These are phyloP conservation scores for Candida ponderosae DNA, from an alignment of 805 yeast genomes.

Conservation along the genomic window DNA sequence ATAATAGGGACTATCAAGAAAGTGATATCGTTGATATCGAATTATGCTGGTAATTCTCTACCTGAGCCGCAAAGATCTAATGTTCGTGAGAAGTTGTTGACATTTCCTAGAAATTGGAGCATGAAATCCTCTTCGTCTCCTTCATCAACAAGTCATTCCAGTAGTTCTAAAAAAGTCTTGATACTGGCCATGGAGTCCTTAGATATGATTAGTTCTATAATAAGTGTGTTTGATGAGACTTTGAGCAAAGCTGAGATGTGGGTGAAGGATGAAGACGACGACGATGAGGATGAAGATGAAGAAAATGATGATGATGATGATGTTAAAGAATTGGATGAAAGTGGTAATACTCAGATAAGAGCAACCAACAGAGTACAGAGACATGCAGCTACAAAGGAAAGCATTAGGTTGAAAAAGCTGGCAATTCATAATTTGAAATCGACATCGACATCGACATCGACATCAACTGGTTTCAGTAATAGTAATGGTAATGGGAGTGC, in stretches of 20 bases:
- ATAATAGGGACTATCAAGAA: slow-evolving; percentile 85
- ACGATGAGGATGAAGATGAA: slow-evolving; percentile 32
- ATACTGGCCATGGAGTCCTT: slow-evolving; percentile 83
- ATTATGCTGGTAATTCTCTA: slow-evolving; percentile 67
- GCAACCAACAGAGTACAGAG: too few species aligned
- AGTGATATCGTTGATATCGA: slow-evolving; percentile 78
- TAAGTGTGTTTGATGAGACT: slow-evolving; percentile 78
- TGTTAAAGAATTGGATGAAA: slow-evolving; percentile 79
- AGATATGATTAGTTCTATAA: slow-evolving; percentile 64
- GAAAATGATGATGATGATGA: slow-evolving; percentile 68
- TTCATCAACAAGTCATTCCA: slow-evolving; percentile 2
- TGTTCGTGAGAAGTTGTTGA: slow-evolving; percentile 70
- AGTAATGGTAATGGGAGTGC: background rate
- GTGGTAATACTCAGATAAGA: slow-evolving; percentile 74
- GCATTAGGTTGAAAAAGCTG: background rate
- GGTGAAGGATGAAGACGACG: slow-evolving; percentile 34
- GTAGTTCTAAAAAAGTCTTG: slow-evolving; percentile 62
- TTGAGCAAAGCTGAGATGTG: slow-evolving; percentile 80
- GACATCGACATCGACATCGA: background rate
- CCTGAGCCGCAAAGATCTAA: slow-evolving; percentile 75
- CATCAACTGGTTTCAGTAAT: slow-evolving; percentile 6
- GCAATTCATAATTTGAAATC: background rate
- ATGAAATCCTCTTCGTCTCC: too few species aligned
- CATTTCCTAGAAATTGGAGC: slow-evolving; percentile 73
- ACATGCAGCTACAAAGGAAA: slow-evolving; percentile 21